Conservation (phyloP, 2,329 filamentous ascomycete species). For the Plectosphaerella sp. region DNA sequence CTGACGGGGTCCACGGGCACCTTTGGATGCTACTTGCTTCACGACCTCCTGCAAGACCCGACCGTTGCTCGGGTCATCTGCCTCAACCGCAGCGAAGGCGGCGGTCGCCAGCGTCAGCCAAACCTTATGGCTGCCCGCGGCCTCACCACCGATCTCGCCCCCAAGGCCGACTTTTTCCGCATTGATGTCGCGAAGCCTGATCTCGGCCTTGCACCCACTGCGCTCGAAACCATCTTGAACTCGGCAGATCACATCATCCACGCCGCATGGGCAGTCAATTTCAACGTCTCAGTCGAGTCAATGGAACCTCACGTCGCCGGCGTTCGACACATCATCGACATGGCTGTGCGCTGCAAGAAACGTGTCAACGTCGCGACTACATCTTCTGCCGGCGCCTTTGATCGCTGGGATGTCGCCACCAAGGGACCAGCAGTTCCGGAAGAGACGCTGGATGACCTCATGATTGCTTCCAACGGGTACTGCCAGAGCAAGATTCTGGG, state of each 20-base stretch:
- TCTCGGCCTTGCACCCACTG: conserved; percentile 39
- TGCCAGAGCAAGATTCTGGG: conserved; percentile 11
- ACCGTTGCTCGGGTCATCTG: conserved; percentile 38
- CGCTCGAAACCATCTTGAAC: conserved; percentile 28
- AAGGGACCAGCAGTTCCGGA: background rate
- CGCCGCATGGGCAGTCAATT: conserved; percentile 48
- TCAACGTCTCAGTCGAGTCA: conserved; percentile 41
- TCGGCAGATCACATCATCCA: conserved; percentile 44
- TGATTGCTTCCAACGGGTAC: conserved; percentile 4
- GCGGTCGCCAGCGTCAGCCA: conserved; percentile 30
- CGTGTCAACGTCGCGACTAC: background rate
- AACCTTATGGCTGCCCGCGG: conserved; percentile 30
- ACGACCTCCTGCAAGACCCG: conserved; percentile 22
- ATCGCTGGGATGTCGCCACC: background rate
- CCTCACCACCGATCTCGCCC: conserved; percentile 23
- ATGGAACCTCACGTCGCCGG: conserved; percentile 39
- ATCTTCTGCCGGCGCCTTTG: background rate
- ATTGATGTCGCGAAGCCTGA: conserved; percentile 40
- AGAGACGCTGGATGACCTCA: conserved; percentile 1
- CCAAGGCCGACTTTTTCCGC: conserved; percentile 41
- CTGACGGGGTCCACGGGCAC: conserved; percentile 19
- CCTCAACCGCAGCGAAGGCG: conserved; percentile 42
- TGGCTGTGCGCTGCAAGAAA: conserved; percentile 8
- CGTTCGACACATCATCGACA: conserved; percentile 23
- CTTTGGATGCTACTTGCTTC: background rate